phyloP scores from a whole-genome alignment of 75 land plant genomes.

The Larix kaempferi region DNA sequence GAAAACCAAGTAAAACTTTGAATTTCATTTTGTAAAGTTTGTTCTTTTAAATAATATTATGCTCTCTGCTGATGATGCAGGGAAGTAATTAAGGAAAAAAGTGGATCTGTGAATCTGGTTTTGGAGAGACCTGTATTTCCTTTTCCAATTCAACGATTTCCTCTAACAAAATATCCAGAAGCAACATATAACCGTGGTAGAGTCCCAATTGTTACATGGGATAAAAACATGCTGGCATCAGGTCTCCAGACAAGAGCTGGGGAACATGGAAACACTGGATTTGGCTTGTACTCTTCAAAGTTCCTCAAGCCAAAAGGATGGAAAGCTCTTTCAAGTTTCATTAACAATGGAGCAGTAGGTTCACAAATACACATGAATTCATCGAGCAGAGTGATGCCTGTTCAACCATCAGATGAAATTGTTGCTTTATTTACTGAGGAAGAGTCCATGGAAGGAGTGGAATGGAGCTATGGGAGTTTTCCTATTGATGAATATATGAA shows the following conservation, averaged over 20 bases:
- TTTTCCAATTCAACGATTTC: slow-evolving; percentile 58
- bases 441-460: slow-evolving; percentile 43
- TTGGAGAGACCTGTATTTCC: slow-evolving; percentile 79
- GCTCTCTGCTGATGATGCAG: slow-evolving; percentile 24
- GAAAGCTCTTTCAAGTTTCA: slow-evolving; percentile 33
- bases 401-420: slow-evolving; percentile 31
- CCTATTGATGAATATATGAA: slow-evolving; percentile 78
- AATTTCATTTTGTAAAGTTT: slow-evolving; percentile 2
- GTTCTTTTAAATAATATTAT: not conserved
- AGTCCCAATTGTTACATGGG: slow-evolving; percentile 81
- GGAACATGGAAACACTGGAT: slow-evolving; percentile 55
- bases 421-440: slow-evolving; percentile 61
- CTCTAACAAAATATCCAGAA: slow-evolving; percentile 29
- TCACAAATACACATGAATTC: slow-evolving; percentile 12
- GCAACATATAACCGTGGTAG: slow-evolving; percentile 60
- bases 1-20: not conserved
- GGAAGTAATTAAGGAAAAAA: slow-evolving; percentile 52
- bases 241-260: slow-evolving; percentile 26
- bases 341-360: slow-evolving; percentile 10
- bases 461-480: slow-evolving; percentile 89
- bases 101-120: slow-evolving; percentile 71
- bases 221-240: slow-evolving; percentile 35
- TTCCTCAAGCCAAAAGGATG: slow-evolving; percentile 53
- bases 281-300: slow-evolving; percentile 57
- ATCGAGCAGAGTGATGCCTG: slow-evolving; percentile 2